phyloP scores from a whole-genome alignment of 108 stramenopile genomes.

The Stephanodiscus minutulus region DNA sequence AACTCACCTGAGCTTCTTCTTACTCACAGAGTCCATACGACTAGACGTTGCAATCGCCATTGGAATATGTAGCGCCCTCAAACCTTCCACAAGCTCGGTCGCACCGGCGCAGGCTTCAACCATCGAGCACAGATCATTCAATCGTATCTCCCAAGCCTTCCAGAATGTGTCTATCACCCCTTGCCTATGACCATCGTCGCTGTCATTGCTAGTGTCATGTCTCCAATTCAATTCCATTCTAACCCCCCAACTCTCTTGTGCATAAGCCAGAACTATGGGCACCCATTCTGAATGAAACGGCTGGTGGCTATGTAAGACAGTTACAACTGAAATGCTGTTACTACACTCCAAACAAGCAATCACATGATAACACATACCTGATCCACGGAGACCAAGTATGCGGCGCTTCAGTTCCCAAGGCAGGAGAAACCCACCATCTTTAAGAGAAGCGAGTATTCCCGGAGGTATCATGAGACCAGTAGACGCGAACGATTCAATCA shows the following conservation, averaged over 20 bases:
- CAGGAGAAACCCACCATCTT: slow-evolving; percentile 29
- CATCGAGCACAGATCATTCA: slow-evolving; percentile 62
- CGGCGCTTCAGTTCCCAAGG: slow-evolving; percentile 82
- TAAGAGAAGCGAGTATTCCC: slow-evolving; percentile 25
- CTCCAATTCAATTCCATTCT: slow-evolving; percentile 39
- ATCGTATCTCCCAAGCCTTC: slow-evolving; percentile 62
- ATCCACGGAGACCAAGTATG: slow-evolving; percentile 71
- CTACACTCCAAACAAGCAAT: not conserved
- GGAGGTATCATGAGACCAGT: slow-evolving; percentile 23
- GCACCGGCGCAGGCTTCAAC: slow-evolving; percentile 71
- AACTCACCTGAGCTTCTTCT: slow-evolving; percentile 56
- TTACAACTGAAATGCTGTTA: not conserved
- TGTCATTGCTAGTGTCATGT: slow-evolving; percentile 9
- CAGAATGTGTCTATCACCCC: slow-evolving; percentile 40
- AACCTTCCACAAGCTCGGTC: slow-evolving; percentile 52
- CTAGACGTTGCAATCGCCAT: slow-evolving; percentile 80
- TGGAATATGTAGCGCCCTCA: slow-evolving; percentile 46
- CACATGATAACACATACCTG: slow-evolving; percentile 7
- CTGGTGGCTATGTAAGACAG: not conserved
- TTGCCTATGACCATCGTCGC: slow-evolving; percentile 13
- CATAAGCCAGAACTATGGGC: slow-evolving; percentile 70
- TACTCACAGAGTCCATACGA: slow-evolving; percentile 57
- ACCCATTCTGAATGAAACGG: slow-evolving; percentile 58
- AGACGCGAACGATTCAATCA: slow-evolving; percentile 59
- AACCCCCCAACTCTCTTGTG: slow-evolving; percentile 56